Conservation (phyloP, 2,329 filamentous ascomycete species). For the Hawksworthiomyces lignivorus region DNA sequence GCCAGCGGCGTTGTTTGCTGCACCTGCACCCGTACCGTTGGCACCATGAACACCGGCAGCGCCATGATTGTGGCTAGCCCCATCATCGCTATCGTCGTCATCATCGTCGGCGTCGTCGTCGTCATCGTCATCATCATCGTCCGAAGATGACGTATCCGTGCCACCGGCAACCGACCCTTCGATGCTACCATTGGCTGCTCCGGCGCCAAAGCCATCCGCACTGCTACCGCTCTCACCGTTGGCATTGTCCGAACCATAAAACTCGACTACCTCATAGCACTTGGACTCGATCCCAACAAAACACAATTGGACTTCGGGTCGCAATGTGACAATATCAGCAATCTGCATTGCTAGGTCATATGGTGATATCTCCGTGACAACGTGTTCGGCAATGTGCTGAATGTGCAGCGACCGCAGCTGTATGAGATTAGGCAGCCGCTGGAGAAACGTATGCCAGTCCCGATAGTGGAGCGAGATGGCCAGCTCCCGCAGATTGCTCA, state of each 20-base stretch:
- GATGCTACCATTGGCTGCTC: slow-evolving; percentile 13
- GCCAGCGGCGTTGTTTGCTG: no score
- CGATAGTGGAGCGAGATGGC: slow-evolving; percentile 65
- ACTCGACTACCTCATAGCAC: slow-evolving; percentile 76
- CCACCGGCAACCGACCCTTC: slow-evolving; percentile 15
- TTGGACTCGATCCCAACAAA: slow-evolving; percentile 71
- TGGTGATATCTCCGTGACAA: slow-evolving; percentile 37
- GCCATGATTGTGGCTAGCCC: slow-evolving; percentile 21
- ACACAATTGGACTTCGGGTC: slow-evolving; percentile 67
- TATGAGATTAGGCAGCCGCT: slow-evolving; percentile 61
- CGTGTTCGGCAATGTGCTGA: slow-evolving; percentile 18
- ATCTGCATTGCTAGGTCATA: slow-evolving; percentile 69
- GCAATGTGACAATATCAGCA: slow-evolving; percentile 67
- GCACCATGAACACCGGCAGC: slow-evolving; percentile 8
- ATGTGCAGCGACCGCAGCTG: slow-evolving; percentile 49
- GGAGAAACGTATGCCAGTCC: slow-evolving; percentile 78
- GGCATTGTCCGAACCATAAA: slow-evolving; percentile 37
- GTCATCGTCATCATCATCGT: slow-evolving; percentile 39
- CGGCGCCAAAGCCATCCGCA: slow-evolving; percentile 13
- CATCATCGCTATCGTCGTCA: slow-evolving; percentile 32
- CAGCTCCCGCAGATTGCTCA: slow-evolving; percentile 64
- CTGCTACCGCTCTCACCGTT: slow-evolving; percentile 17
- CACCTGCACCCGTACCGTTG: slow-evolving; percentile 12
- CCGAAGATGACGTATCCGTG: slow-evolving; percentile 17
- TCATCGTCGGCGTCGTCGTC: slow-evolving; percentile 33